Conservation (phyloP, 2,329 filamentous ascomycete genomes). For the Bipolaris gigantea region DNA sequence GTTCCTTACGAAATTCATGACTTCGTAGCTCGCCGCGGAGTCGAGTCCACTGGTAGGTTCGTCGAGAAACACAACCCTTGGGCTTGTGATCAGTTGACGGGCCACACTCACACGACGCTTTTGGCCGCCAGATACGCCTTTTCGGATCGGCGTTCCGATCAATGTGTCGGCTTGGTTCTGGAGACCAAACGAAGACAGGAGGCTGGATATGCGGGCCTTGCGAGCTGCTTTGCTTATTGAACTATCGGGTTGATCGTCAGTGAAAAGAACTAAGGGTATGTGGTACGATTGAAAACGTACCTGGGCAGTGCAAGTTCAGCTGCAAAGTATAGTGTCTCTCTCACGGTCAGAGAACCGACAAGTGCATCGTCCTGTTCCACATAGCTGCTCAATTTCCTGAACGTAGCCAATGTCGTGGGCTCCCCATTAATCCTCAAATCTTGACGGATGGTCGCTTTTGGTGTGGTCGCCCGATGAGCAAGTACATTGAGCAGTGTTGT, state of each 20-base stretch:
- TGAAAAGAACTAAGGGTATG: neutral
- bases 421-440: slow-evolving; percentile 65
- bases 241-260: slow-evolving; percentile 33
- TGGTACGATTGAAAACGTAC: slow-evolving; percentile 14
- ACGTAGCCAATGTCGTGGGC: slow-evolving; percentile 55
- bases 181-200: slow-evolving; percentile 75
- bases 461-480: slow-evolving; percentile 61
- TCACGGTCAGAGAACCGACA: slow-evolving; percentile 77
- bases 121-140: slow-evolving; percentile 83
- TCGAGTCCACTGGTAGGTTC: slow-evolving; percentile 85
- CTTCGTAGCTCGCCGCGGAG: slow-evolving; percentile 74
- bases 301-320: slow-evolving; percentile 64
- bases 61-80: slow-evolving; percentile 79
- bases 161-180: slow-evolving; percentile 68
- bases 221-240: slow-evolving; percentile 61
- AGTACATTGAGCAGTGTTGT: slow-evolving; percentile 82
- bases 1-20: slow-evolving; percentile 70
- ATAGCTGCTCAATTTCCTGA: slow-evolving; percentile 71
- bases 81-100: slow-evolving; percentile 77
- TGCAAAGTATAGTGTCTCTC: slow-evolving; percentile 78
- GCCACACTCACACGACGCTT: slow-evolving; percentile 80
- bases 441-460: slow-evolving; percentile 58
- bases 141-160: slow-evolving; percentile 79
- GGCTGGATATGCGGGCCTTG: slow-evolving; percentile 62
- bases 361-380: slow-evolving; percentile 89